Base-by-base conservation (phyloP, 371 early-diverging fungal genomes). In the Mucor lusitanicus region DNA sequence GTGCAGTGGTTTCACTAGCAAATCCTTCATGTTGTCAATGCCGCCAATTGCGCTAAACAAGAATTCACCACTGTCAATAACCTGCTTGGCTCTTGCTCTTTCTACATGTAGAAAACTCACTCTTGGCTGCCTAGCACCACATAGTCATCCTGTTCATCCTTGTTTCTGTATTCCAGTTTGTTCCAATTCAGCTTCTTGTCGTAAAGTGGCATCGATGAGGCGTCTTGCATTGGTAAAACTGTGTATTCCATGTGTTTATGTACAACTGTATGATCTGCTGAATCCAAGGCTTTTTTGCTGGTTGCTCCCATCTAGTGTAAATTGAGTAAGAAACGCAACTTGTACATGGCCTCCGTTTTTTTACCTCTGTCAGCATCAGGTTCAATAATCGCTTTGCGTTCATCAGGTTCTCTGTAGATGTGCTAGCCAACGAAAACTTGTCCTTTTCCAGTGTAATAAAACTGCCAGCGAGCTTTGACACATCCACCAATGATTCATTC, bases 191-290 rank as follows among this genome's bases (percentile, higher is more conserved):
- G 42, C 4, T 64, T 40, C 59, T 63, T 70, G 17, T 63, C 53
- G 39, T 67, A 65, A 0, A 74, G 32, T 27, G 77, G 60, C 76
- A 81, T 79, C 3, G 79, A 64, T 6, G 21, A 27, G 2, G 72
- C 15, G 53, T 81, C 82, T 33, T 75, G 73, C 9, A 79, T 39
- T 12, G 82, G 82, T 55, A 76, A 37, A 9, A 71, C 67, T 19
- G 28, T 42, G 28, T 62, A 68, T 40, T 60, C 50, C 30, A 59
- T 25, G 5, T 27, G 15, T n/a, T 57, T 35, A 25, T 71, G 50
- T 9, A 70, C 54, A 17, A 68, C n/a, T 28, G 64, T 69, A 19
- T 67, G 53, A 25, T 53, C 27, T 53, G 53, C 53, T 23, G 53
- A 25, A n/a, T 62, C 35, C 50, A 80, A 23, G 27, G 75, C 57